These are phyloP conservation scores for Ophioceras dolichostomum DNA, from an alignment of 2,329 filamentous ascomycete species.

Conservation along the genomic window DNA sequence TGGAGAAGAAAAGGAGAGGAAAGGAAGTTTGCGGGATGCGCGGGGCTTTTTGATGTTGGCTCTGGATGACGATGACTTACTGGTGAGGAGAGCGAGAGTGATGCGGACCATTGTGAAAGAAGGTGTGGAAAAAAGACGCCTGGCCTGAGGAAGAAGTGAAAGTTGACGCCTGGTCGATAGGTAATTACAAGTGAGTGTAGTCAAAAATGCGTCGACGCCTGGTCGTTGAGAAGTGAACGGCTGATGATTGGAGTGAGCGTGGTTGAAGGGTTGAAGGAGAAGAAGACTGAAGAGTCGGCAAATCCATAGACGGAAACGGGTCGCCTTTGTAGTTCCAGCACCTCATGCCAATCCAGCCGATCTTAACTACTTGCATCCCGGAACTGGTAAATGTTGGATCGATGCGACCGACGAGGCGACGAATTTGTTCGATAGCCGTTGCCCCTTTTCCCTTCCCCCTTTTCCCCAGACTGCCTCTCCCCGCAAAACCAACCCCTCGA, in stretches of 20 bases:
- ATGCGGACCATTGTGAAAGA: slow-evolving; percentile 18
- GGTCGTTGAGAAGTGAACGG: slow-evolving; percentile 1
- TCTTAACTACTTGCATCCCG: not conserved
- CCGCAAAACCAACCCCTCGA: too few relatives aligned
- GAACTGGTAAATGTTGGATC: not conserved
- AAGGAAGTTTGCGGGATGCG: too few relatives aligned
- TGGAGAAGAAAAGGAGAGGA: not conserved
- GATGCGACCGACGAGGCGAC: too few relatives aligned
- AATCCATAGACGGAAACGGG: too few relatives aligned
- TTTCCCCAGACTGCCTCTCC: too few relatives aligned
- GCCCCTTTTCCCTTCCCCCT: not conserved
- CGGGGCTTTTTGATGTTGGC: too few relatives aligned
- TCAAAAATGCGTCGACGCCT: not conserved
- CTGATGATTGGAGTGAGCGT: not conserved
- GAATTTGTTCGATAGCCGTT: too few relatives aligned
- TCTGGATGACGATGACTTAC: too few relatives aligned
- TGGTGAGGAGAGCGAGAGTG: slow-evolving; percentile 12
- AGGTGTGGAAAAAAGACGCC: not conserved
- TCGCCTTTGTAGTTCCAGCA: not conserved
- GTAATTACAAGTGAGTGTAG: not conserved
- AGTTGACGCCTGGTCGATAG: too few relatives aligned
- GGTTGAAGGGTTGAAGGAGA: not conserved
- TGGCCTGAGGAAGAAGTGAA: not conserved
- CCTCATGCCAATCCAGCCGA: not conserved
- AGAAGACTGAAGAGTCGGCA: too few relatives aligned